These are phyloP conservation scores for Helicostylum pulchrum DNA, from an alignment of 192 early-diverging fungal genomes.

Conservation along the genomic window DNA sequence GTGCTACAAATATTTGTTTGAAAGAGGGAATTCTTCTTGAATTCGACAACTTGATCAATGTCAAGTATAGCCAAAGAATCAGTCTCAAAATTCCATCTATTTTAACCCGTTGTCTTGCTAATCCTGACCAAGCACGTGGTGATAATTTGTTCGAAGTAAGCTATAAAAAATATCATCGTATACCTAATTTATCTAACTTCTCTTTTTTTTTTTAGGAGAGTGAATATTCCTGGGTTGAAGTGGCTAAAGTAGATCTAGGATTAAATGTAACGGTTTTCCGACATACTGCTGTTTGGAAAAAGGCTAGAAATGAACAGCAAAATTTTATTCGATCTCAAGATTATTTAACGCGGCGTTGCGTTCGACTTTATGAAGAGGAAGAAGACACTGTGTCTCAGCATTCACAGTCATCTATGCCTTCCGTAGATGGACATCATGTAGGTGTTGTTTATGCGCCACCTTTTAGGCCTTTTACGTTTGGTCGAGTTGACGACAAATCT, in stretches of 20 bases:
- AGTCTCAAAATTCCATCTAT: slow-evolving; percentile 59
- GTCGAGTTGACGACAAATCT: slow-evolving; percentile 19
- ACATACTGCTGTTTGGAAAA: slow-evolving; percentile 51
- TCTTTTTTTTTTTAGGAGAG: slow-evolving; percentile 1
- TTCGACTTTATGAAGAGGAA: slow-evolving; percentile 47
- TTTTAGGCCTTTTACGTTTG: slow-evolving; percentile 40
- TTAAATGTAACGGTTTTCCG: slow-evolving; percentile 56
- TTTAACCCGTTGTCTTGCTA: slow-evolving; percentile 49
- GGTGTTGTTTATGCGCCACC: slow-evolving; percentile 53
- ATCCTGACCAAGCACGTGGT: slow-evolving; percentile 19
- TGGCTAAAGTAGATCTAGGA: slow-evolving; percentile 54
- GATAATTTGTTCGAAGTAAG: not conserved
- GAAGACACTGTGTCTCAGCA: slow-evolving; percentile 30
- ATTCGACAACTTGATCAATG: slow-evolving; percentile 61
- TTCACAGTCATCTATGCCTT: slow-evolving; percentile 21
- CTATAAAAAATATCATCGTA: not conserved
- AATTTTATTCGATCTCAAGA: slow-evolving; percentile 62
- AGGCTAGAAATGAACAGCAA: slow-evolving; percentile 49
- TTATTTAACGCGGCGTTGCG: slow-evolving; percentile 54
- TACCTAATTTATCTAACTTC: not conserved
- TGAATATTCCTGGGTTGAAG: slow-evolving; percentile 62
- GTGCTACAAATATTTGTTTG: slow-evolving; percentile 48
- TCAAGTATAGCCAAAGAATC: slow-evolving; percentile 50
- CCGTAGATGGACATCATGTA: slow-evolving; percentile 38
- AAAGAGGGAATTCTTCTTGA: slow-evolving; percentile 60